A percentile compares a stretch with the other conserved stretches of the same genome.
phyloP scores from a whole-genome alignment of 345 rosid genomes.

The Boechera stricta region DNA sequence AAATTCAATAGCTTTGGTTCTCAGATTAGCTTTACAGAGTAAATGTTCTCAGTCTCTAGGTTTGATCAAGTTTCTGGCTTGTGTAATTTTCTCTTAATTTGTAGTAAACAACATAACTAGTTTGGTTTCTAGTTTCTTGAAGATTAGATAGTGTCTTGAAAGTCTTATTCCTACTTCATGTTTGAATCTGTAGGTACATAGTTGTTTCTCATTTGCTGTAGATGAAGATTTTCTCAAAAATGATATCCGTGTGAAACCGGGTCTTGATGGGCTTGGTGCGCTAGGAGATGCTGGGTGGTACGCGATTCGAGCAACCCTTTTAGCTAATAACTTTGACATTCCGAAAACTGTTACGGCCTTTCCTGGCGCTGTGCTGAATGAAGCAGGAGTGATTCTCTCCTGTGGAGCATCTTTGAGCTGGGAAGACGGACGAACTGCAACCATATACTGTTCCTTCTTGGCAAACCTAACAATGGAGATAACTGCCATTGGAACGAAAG shows the following conservation, averaged over 20 bases:
- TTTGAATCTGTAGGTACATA: conserved; percentile 58
- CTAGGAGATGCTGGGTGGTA: conserved; percentile 98
- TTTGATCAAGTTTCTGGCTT: neutral
- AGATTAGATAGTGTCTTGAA: neutral
- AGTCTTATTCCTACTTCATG: neutral
- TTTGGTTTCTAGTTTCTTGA: neutral
- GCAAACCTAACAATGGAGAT: conserved; percentile 76
- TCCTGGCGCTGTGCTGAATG: conserved; percentile 59
- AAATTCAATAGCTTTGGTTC: neutral
- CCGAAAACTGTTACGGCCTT: conserved; percentile 67
- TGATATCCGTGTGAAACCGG: conserved; percentile 85
- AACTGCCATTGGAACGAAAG: conserved; percentile 74
- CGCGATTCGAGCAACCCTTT: conserved; percentile 62
- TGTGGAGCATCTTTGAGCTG: conserved; percentile 80
- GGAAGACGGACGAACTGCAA: conserved; percentile 79
- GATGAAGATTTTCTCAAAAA: conserved; percentile 67
- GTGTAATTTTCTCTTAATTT: neutral
- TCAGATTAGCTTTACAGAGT: conserved; percentile 11
- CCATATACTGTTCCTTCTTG: conserved; percentile 76
- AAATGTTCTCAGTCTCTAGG: neutral
- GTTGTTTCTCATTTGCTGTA: conserved; percentile 61
- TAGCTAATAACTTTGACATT: conserved; percentile 67
- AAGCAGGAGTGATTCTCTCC: conserved; percentile 71
- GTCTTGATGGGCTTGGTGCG: conserved; percentile 86
- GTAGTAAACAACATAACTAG: neutral